Evolutionary conservation across 78 protist genomes (phyloP).

Genomic region (Dictyostelium brefeldianum): DNA sequence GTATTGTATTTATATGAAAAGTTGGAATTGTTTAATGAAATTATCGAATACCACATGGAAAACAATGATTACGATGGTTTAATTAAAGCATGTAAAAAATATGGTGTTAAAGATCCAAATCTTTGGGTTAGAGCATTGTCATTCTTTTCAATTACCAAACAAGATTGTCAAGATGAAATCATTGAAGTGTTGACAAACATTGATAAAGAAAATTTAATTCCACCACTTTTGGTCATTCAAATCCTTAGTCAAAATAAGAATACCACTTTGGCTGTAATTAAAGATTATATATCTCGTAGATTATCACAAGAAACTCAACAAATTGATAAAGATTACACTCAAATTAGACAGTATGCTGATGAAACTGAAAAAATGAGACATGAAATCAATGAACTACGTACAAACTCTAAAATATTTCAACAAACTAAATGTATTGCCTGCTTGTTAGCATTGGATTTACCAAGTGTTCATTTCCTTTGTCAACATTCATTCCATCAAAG

Average conservation of each 20-base stretch:
- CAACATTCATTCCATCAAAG: constrained; percentile 93
- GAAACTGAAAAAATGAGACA: constrained; percentile 88
- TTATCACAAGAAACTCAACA: constrained; percentile 75
- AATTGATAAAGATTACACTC: constrained; percentile 77
- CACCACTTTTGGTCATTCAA: constrained; percentile 95
- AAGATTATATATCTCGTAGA: constrained; percentile 85
- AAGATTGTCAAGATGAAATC: constrained; percentile 81
- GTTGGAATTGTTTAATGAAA: constrained; percentile 83
- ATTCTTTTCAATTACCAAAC: constrained; percentile 86
- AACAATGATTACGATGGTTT: constrained; percentile 72
- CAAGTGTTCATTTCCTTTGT: constrained; percentile 96
- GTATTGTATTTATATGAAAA: constrained; percentile 89
- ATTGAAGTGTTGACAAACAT: constrained; percentile 74
- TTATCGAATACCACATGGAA: constrained; percentile 93
- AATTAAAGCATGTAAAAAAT: constrained; percentile 84
- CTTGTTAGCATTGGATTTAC: constrained; percentile 89
- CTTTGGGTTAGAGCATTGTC: constrained; percentile 95
- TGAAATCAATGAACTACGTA: constrained; percentile 82
- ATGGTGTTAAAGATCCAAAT: constrained; percentile 88
- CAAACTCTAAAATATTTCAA: constrained; percentile 90
- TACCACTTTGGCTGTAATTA: constrained; percentile 79
- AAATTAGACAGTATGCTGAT: constrained; percentile 73
- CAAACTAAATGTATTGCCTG: constrained; percentile 87
- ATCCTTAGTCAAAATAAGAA: constrained; percentile 79
- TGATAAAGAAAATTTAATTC: constrained; percentile 88